These are phyloP conservation scores for Ichthyophthirius multifiliis DNA, from an alignment of 169 alveolate genomes.

Conservation along the genomic window DNA sequence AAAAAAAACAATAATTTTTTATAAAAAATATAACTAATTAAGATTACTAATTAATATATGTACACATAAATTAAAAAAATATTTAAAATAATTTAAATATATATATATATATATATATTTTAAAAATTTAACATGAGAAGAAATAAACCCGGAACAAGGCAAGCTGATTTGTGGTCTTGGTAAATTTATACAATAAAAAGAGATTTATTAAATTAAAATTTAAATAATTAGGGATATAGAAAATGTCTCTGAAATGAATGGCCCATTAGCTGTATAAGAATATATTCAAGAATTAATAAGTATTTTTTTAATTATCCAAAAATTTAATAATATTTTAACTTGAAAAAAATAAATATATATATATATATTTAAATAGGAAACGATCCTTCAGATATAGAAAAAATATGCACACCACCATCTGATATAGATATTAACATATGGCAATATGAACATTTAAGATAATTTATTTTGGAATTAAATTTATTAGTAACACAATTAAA, in stretches of 20 bases:
- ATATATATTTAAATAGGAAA: conserved; percentile 25
- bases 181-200: not conserved
- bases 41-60: no score
- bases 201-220: no score
- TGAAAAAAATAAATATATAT: not conserved
- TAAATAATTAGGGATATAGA: conserved; percentile 62
- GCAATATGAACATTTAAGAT: conserved; percentile 90
- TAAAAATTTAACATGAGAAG: no score
- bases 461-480: conserved; percentile 87
- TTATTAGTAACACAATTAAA: conserved; percentile 75
- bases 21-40: no score
- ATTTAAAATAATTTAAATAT: no score
- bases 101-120: no score
- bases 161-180: conserved; percentile 81
- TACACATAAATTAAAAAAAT: no score
- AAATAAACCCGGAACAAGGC: conserved; percentile 81
- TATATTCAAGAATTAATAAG: conserved; percentile 82
- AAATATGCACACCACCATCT: conserved; percentile 79
- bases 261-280: conserved; percentile 87
- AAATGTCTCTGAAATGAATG: conserved; percentile 76
- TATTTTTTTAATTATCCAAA: not conserved
- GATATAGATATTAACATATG: conserved; percentile 82
- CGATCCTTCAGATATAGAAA: conserved; percentile 76
- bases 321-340: not conserved
- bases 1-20: no score